phyloP scores from a whole-genome alignment of 176 grass and related monocot species.

The Carex littledalei region DNA sequence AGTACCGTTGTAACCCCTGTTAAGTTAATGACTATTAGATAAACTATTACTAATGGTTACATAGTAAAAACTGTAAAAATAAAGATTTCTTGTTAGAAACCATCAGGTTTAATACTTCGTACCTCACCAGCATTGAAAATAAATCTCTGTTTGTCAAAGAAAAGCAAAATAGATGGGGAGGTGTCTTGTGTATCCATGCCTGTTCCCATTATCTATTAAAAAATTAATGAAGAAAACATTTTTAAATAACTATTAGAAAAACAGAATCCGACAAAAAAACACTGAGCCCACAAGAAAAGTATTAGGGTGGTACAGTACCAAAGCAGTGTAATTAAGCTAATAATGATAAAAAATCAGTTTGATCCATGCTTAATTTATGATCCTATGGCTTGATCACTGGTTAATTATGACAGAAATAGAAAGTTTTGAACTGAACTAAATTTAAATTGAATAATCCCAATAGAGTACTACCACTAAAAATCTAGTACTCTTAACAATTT shows the following conservation, averaged over 20 bases:
- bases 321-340: neutral
- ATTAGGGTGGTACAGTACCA: neutral
- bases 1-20: conserved; percentile 96
- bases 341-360: neutral
- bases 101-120: conserved; percentile 7
- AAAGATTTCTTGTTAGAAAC: neutral
- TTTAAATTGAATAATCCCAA: neutral
- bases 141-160: conserved; percentile 92
- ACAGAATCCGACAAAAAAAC: neutral
- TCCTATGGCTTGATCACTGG: neutral
- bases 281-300: neutral
- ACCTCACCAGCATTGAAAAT: conserved; percentile 98
- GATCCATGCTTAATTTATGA: neutral
- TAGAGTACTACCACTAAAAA: neutral
- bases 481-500: neutral
- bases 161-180: conserved; percentile 79
- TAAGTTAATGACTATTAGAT: conserved; percentile 15
- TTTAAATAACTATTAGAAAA: neutral
- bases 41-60: neutral
- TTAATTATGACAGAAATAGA: neutral
- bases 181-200: conserved; percentile 99
- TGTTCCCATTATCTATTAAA: conserved; percentile 74
- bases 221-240: conserved; percentile 11
- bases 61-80: neutral
- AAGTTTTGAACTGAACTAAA: neutral